A percentile compares a stretch with the other conserved stretches of the same genome.
Evolutionary conservation across 1,139 yeast genomes (phyloP).

Genomic region (Pichia sp.): DNA sequence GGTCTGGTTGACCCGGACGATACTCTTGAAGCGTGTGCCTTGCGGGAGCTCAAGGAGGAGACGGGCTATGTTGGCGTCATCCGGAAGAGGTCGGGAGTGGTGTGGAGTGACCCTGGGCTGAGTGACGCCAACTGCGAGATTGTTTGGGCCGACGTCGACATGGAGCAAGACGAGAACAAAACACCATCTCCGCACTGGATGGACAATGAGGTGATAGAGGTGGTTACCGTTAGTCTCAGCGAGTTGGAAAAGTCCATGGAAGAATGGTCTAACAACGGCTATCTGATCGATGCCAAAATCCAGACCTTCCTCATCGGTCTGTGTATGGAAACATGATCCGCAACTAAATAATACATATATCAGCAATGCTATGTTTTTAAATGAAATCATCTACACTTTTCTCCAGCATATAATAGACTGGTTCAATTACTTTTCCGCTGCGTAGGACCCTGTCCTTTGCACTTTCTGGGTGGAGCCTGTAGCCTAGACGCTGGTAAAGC

Average conservation of each 20-base stretch:
- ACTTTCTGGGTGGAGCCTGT: conserved; percentile 10
- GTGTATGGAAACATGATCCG: neutral
- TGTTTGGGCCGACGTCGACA: conserved; percentile 75
- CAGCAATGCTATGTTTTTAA: too few relatives aligned
- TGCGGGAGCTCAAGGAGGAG: conserved; percentile 83
- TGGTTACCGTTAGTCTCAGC: conserved; percentile 63
- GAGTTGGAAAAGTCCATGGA: conserved; percentile 53
- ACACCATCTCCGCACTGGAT: conserved; percentile 73
- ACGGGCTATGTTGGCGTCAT: conserved; percentile 81
- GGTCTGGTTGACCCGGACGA: conserved; percentile 89
- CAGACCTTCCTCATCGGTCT: conserved; percentile 79
- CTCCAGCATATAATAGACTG: conserved; percentile 38
- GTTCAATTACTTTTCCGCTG: conserved; percentile 38
- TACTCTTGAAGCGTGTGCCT: conserved; percentile 70
- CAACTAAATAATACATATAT: too few relatives aligned
- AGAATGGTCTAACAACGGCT: conserved; percentile 57
- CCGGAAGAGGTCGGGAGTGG: conserved; percentile 41
- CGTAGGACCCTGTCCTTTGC: conserved; percentile 37
- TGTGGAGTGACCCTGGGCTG: conserved; percentile 90
- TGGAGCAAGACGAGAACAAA: conserved; percentile 56
- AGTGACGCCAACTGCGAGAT: conserved; percentile 84
- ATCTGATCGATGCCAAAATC: conserved; percentile 77
- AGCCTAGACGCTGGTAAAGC: conserved; percentile 38
- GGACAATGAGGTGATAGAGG: conserved; percentile 85
- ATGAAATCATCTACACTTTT: neutral